These are phyloP conservation scores for Tolypocladium tropicale DNA, from an alignment of 2,329 filamentous ascomycete genomes.

Conservation along the genomic window DNA sequence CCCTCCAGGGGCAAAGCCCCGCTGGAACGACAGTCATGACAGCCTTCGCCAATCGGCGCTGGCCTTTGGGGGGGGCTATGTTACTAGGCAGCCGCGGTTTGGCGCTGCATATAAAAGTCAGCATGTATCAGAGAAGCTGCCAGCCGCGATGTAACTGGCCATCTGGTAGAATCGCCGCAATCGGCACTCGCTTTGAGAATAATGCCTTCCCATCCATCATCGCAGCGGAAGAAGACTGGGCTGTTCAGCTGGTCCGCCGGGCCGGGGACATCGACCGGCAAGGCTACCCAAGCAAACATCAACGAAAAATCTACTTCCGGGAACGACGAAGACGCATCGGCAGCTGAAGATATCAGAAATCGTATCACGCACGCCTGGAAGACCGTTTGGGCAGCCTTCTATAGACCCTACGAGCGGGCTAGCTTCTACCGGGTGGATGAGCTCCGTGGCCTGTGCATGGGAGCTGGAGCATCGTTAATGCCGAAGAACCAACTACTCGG, in stretches of 20 bases:
- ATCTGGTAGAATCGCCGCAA: neutral
- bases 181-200: neutral
- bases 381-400: neutral
- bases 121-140: too few relatives aligned
- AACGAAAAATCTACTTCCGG: neutral
- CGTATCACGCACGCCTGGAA: neutral
- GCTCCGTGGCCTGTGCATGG: neutral
- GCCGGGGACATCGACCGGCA: neutral
- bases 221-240: neutral
- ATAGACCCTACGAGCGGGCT: neutral
- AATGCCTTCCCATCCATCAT: neutral
- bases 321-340: neutral
- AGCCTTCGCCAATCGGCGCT: too few relatives aligned
- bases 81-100: too few relatives aligned
- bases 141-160: too few relatives aligned
- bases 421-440: neutral
- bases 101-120: too few relatives aligned
- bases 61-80: too few relatives aligned
- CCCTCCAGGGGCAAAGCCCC: too few relatives aligned
- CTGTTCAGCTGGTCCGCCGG: neutral
- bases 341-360: neutral
- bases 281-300: neutral
- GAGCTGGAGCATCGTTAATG: neutral
- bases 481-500: neutral
- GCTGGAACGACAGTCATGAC: too few relatives aligned